Conservation (phyloP, 2,329 filamentous ascomycete genomes). For the Neopestalotiopsis sp. region DNA sequence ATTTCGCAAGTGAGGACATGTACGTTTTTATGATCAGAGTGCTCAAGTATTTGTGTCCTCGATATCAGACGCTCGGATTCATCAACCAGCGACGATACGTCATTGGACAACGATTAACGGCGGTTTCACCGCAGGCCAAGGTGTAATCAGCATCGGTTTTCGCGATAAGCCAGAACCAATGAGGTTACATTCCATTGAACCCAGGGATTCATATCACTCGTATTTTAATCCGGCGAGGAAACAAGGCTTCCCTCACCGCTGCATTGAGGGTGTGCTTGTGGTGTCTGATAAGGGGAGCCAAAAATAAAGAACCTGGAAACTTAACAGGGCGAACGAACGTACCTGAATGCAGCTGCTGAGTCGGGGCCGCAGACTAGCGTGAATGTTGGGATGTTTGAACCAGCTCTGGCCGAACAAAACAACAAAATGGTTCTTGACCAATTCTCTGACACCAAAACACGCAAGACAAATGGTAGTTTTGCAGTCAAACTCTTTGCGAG, state of each 20-base stretch:
- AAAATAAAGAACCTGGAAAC: not conserved
- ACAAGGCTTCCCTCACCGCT: not conserved
- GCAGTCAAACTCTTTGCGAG: not conserved
- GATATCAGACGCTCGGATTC: not conserved
- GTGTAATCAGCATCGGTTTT: not conserved
- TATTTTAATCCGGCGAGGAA: not conserved
- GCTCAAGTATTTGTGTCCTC: not conserved
- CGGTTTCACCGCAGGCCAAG: not conserved
- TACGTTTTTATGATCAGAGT: not conserved
- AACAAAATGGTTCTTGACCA: not conserved
- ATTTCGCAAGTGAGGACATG: not conserved
- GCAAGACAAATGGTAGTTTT: not conserved
- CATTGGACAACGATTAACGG: not conserved
- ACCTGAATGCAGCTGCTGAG: not conserved
- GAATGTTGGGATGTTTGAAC: not conserved
- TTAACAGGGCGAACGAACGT: slow-evolving; percentile 3
- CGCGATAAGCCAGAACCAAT: not conserved
- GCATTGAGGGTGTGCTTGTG: not conserved
- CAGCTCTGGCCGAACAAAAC: not conserved
- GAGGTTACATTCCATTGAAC: not conserved
- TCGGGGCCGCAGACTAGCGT: slow-evolving; percentile 1
- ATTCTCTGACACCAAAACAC: not conserved
- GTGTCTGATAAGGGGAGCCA: slow-evolving; percentile 8
- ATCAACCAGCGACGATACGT: not conserved
- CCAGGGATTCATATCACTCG: not conserved